phyloP scores from a whole-genome alignment of 164 flowering plant genomes.

The Liriodendron chinense region DNA sequence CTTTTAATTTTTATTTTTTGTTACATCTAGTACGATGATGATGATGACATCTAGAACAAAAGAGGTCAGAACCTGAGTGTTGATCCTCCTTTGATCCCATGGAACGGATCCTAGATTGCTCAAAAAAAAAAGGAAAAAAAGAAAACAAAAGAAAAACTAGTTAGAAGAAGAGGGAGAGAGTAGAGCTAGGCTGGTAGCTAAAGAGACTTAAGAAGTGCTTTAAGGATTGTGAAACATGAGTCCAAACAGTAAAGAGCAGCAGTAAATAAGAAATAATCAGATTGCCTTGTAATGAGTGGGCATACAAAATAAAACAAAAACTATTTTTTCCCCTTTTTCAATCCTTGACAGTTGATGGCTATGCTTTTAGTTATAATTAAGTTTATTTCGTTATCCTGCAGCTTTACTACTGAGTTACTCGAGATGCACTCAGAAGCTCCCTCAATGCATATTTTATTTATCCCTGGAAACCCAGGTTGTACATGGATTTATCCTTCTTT shows the following conservation, averaged over 20 bases:
- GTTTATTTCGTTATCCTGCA: conserved; percentile 14
- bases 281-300: neutral
- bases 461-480: conserved; percentile 94
- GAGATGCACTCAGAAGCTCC: conserved; percentile 66
- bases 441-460: conserved; percentile 49
- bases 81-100: too few species aligned
- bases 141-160: neutral
- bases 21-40: too few species aligned
- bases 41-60: too few species aligned
- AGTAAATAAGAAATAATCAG: neutral
- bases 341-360: neutral
- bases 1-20: too few species aligned
- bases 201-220: neutral
- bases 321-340: neutral
- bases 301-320: neutral
- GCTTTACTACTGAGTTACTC: conserved; percentile 66
- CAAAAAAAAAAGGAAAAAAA: too few species aligned
- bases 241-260: neutral
- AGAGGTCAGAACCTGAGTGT: too few species aligned
- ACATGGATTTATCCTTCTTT: neutral
- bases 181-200: neutral
- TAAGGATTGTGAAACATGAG: neutral
- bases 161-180: neutral
- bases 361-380: neutral
- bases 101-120: too few species aligned